These are phyloP conservation scores for Madurella fahalii DNA, from an alignment of 2,329 filamentous ascomycete species.

Conservation along the genomic window DNA sequence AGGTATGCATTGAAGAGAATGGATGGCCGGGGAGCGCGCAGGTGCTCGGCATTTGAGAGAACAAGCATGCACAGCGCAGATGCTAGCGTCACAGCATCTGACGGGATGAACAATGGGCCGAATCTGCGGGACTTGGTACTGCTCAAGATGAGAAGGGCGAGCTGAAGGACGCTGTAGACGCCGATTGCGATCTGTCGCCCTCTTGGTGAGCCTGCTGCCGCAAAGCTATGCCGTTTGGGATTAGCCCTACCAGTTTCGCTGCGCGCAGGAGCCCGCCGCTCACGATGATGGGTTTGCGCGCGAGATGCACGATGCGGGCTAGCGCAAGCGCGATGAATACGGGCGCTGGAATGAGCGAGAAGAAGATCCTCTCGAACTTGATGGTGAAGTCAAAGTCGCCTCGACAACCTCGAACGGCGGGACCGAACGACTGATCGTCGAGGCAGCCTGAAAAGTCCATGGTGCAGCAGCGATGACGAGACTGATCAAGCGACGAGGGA, in stretches of 20 bases:
- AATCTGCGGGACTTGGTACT: constrained; percentile 20
- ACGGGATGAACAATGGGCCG: constrained; percentile 20
- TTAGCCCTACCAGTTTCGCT: constrained; percentile 30
- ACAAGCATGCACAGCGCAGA: constrained; percentile 30
- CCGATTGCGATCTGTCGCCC: constrained; percentile 24
- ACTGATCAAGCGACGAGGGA: not conserved
- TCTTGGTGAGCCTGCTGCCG: not conserved
- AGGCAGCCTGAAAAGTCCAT: constrained; percentile 30
- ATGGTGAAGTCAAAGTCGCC: constrained; percentile 49
- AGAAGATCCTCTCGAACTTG: constrained; percentile 44
- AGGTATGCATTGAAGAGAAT: constrained; percentile 40
- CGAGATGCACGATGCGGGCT: constrained; percentile 32
- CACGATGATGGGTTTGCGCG: constrained; percentile 33
- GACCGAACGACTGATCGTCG: constrained; percentile 41
- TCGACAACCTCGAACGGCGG: constrained; percentile 42
- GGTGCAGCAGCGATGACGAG: not conserved
- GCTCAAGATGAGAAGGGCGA: constrained; percentile 32
- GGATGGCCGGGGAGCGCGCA: constrained; percentile 37
- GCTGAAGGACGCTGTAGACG: constrained; percentile 30
- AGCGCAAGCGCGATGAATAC: constrained; percentile 37
- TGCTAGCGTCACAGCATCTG: constrained; percentile 24
- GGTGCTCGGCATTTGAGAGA: constrained; percentile 32
- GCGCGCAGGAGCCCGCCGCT: constrained; percentile 33
- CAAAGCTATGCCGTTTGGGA: not conserved
- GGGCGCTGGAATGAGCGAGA: constrained; percentile 41